Evolutionary conservation across 768 basidiomycete species (phyloP), one percentile per base, ranked within the genome.

Genomic region (Lactarius deliciosus): DNA sequence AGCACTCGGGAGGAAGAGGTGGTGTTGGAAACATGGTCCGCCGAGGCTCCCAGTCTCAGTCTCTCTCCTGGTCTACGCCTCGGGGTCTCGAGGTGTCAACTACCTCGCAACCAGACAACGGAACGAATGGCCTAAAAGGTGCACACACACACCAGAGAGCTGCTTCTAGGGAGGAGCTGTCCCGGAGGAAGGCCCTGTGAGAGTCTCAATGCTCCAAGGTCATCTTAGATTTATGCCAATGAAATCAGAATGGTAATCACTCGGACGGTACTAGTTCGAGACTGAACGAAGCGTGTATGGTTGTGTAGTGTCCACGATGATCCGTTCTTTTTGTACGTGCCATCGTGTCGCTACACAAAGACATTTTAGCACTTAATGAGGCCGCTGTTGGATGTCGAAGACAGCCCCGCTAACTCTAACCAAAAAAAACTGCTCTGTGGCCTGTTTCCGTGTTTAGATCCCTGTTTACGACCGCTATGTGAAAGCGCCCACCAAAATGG

Each of bases 1-100:
- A 69, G 68, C 61, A 28, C 9, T 56, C 65, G 7, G 32, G 57
- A 30, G 68, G 64, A 18, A 61, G 59, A 41, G 65, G 68, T 25
- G 65, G 68, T 13, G 41, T 30, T 5, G 65, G 65, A 28, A 66
- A 69, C 11, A 54, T 62, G 15, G 16, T 18, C 10, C 57, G 32
- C 47, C 47, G 56, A 36, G 2, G 18, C 13, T 34, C 36, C 36
- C 58, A 22, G 18, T 15, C 57, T 30, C 56, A 5, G 32, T 36
- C 34, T 43, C 56, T 30, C 13, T 10, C 13, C 47, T 9, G 32
- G 56, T 57, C 56, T 36, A 30, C 30, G 20, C 18, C 28, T 10
- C 30, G 30, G 10, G 4, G 41, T 55, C 32, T 1, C 47, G 22
- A 54, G 15, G 50, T 13, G 22, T 38, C 47, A 22, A 53, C 30